phyloP scores from a whole-genome alignment of 805 yeast species.

The Pichia eremophila region DNA sequence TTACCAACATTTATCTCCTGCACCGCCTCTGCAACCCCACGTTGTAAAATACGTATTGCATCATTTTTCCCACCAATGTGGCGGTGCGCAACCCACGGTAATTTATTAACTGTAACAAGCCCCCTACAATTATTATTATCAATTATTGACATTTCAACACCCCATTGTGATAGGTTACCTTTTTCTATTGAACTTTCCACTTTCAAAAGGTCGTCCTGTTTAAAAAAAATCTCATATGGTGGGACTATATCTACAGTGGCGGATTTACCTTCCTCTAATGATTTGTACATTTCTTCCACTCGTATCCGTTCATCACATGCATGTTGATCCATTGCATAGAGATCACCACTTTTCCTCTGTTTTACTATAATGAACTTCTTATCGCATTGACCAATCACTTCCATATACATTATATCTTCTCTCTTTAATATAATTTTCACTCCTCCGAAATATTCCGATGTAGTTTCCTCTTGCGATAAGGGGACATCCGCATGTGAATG shows the following conservation, averaged over 20 bases:
- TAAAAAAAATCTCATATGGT: slow-evolving; percentile 13
- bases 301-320: slow-evolving; percentile 73
- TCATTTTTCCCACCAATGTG: too few species aligned
- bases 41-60: too few species aligned
- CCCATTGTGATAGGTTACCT: too few species aligned
- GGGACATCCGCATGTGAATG: background rate
- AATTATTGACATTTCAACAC: too few species aligned
- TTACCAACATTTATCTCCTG: too few species aligned
- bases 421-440: slow-evolving; percentile 3
- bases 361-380: slow-evolving; percentile 50
- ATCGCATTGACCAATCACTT: slow-evolving; percentile 51
- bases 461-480: slow-evolving; percentile 1
- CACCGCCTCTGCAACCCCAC: too few species aligned
- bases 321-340: slow-evolving; percentile 63
- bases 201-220: slow-evolving; percentile 22
- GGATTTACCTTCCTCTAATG: slow-evolving; percentile 20
- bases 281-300: slow-evolving; percentile 42
- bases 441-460: slow-evolving; percentile 4
- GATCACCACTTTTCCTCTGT: background rate
- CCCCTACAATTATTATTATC: too few species aligned
- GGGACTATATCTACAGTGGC: background rate
- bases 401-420: slow-evolving; percentile 14
- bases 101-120: too few species aligned
- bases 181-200: too few species aligned
- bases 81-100: too few species aligned